Evolutionary conservation across 768 basidiomycete genomes (phyloP).

Genomic region (Paxillus rubicundulus): DNA sequence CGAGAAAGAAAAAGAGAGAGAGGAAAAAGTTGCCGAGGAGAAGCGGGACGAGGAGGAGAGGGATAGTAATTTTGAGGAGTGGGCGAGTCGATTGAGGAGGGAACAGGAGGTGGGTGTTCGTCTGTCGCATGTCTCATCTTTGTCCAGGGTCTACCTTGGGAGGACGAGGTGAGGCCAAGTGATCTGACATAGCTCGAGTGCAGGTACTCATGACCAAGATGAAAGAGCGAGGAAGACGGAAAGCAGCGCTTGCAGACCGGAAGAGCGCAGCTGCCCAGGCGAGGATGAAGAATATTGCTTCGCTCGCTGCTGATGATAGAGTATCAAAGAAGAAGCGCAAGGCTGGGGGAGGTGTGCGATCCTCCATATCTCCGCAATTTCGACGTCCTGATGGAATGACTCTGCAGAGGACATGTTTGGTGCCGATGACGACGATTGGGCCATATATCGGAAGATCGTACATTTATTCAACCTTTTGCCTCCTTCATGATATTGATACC

Average conservation of each 20-base stretch:
- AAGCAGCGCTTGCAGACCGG: conserved; percentile 81
- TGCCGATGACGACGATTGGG: conserved; percentile 94
- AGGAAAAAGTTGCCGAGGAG: conserved; percentile 60
- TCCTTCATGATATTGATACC: background rate
- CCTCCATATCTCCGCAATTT: background rate
- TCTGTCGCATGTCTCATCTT: background rate
- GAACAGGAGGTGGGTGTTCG: conserved; percentile 71
- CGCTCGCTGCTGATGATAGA: conserved; percentile 83
- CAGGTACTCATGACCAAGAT: conserved; percentile 81
- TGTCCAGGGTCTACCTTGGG: background rate
- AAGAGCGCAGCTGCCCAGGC: conserved; percentile 95
- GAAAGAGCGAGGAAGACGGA: conserved; percentile 76
- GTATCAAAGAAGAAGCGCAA: conserved; percentile 84
- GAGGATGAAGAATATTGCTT: conserved; percentile 94
- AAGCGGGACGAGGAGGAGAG: conserved; percentile 72
- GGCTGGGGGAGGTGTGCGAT: conserved; percentile 63
- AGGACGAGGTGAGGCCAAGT: background rate
- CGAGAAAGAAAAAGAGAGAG: conserved; percentile 85
- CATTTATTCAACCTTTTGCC: conserved; percentile 17
- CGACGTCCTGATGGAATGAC: conserved; percentile 2
- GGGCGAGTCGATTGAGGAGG: conserved; percentile 68
- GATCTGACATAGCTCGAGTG: background rate
- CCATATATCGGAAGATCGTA: conserved; percentile 96
- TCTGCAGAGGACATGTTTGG: conserved; percentile 86
- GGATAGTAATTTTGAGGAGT: conserved; percentile 63